These are phyloP conservation scores for Kalmusia sp. DNA, from an alignment of 2,329 filamentous ascomycete species.

Conservation along the genomic window DNA sequence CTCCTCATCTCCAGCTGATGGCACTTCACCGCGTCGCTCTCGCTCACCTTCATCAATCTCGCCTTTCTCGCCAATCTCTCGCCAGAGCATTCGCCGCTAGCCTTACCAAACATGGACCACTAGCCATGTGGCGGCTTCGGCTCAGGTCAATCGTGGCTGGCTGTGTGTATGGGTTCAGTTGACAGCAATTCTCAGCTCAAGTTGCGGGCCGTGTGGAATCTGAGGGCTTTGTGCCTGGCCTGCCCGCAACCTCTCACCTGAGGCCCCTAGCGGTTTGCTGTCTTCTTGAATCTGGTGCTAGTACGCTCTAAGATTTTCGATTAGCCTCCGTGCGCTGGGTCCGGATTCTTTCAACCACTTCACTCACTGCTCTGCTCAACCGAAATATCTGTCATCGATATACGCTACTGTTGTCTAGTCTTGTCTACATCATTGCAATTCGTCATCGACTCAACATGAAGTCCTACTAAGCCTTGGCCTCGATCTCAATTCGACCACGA, in stretches of 20 bases:
- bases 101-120: conserved; percentile 2
- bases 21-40: too few species aligned
- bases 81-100: conserved; percentile 7
- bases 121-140: conserved; percentile 5
- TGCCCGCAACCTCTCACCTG: conserved; percentile 6
- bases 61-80: background rate
- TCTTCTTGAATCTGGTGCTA: conserved; percentile 2
- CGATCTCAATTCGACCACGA: too few species aligned
- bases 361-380: background rate
- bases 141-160: conserved; percentile 7
- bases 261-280: background rate
- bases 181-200: background rate
- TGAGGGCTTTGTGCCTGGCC: conserved; percentile 8
- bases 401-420: too few species aligned
- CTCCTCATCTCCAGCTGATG: too few species aligned
- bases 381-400: too few species aligned
- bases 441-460: too few species aligned
- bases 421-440: too few species aligned
- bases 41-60: background rate
- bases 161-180: background rate
- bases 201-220: conserved; percentile 8
- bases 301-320: background rate
- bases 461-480: too few species aligned
- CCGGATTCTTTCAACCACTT: background rate
- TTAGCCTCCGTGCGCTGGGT: background rate